Evolutionary conservation across 1,139 yeast species (phyloP).

Genomic region (Geotrichum europaeum): DNA sequence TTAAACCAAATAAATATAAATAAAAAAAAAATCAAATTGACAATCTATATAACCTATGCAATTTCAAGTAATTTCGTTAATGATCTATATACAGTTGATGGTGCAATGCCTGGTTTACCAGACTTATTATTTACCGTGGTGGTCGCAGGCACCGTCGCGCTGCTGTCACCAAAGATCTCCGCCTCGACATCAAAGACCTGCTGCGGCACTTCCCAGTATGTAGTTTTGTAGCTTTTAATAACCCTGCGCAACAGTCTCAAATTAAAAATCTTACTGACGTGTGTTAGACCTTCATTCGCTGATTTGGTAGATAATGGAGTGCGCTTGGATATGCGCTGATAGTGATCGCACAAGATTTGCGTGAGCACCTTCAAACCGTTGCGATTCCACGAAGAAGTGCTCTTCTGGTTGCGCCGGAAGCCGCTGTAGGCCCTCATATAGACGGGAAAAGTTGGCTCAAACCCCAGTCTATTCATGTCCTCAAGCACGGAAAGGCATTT

Average conservation of each 20-base stretch:
- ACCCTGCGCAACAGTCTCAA: constrained; percentile 1
- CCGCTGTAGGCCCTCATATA: constrained; percentile 9
- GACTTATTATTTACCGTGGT: constrained; percentile 1
- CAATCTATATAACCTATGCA: neutral
- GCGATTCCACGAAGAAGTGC: constrained; percentile 8
- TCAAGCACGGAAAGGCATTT: neutral
- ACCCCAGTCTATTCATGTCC: constrained; percentile 4
- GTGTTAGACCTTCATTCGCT: neutral
- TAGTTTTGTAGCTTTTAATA: constrained; percentile 7
- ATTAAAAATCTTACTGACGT: neutral
- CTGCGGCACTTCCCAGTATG: constrained; percentile 8
- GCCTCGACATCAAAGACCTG: neutral
- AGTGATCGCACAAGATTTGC: constrained; percentile 2
- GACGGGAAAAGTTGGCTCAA: neutral
- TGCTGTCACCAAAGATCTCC: neutral
- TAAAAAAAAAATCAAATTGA: neutral
- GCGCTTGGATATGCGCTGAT: neutral
- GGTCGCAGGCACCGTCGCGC: neutral
- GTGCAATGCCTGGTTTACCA: neutral
- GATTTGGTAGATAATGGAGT: neutral
- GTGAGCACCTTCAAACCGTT: constrained; percentile 7
- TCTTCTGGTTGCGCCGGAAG: constrained; percentile 1
- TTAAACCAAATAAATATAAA: neutral
- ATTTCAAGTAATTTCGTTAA: constrained; percentile 7
- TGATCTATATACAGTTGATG: constrained; percentile 13